Conservation (phyloP, 495 filamentous ascomycete genomes). For the Arthonia radiata region DNA sequence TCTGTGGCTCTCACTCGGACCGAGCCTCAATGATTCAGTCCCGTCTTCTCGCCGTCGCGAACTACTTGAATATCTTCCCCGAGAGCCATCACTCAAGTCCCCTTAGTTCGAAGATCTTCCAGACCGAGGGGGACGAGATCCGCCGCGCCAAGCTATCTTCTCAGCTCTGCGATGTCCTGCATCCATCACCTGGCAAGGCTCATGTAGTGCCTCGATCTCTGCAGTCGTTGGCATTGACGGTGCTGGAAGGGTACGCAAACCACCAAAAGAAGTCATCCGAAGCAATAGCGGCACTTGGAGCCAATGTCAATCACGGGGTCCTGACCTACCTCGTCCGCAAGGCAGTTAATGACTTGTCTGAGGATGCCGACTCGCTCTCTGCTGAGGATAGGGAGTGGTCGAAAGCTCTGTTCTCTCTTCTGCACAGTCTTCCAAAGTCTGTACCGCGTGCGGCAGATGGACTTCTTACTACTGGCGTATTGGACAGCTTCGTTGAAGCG, state of each 20-base stretch:
- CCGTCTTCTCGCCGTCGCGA: constrained; percentile 68
- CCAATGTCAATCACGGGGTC: constrained; percentile 87
- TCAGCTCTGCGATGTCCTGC: constrained; percentile 76
- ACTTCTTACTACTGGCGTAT: constrained; percentile 63
- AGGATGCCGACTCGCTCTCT: constrained; percentile 27
- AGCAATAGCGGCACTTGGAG: constrained; percentile 62
- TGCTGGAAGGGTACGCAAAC: constrained; percentile 58
- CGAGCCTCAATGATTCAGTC: constrained; percentile 58
- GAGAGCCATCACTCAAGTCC: too few species aligned
- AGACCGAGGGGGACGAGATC: constrained; percentile 75
- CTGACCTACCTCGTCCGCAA: constrained; percentile 86
- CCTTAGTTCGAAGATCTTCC: constrained; percentile 64
- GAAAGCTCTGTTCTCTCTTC: constrained; percentile 59
- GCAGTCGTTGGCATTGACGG: constrained; percentile 60
- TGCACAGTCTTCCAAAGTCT: constrained; percentile 50
- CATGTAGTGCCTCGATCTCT: constrained; percentile 43
- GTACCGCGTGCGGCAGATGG: constrained; percentile 41
- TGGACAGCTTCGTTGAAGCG: constrained; percentile 74
- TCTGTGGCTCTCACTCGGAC: constrained; percentile 35
- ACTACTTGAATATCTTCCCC: constrained; percentile 67
- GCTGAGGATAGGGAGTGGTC: constrained; percentile 69
- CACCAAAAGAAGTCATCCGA: constrained; percentile 55
- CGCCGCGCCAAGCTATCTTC: constrained; percentile 73
- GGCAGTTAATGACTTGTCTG: constrained; percentile 36
- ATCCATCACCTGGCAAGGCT: constrained; percentile 40